Evolutionary conservation across 495 filamentous ascomycete species (phyloP), one percentile per base, ranked within the genome.

Genomic region (Astrocystis sublimbata): DNA sequence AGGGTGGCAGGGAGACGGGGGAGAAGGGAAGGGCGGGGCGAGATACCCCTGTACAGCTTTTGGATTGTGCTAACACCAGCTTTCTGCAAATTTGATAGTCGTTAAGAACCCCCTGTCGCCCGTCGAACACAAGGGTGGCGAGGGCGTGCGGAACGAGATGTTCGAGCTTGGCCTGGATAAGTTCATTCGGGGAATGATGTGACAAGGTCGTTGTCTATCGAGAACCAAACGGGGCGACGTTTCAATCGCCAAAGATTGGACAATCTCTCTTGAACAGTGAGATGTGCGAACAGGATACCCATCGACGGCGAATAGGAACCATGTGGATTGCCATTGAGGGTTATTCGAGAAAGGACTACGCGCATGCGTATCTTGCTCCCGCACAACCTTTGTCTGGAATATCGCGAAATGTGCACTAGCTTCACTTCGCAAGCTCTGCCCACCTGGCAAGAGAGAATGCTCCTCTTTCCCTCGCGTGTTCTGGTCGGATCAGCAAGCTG

Each of bases 51-150:
- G 45, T 8, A n/a, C n/a, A 15, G 24, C 6, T 19, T 47, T 28
- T 26, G 12, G n/a, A n/a, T n/a, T n/a, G n/a, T n/a, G 13, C 56
- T 73, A 60, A 68, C 28, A 7, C 3, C 13, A 7, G 12, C 6
- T 30, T 30, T 10, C 0, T n/a, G n/a, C n/a, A n/a, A n/a, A n/a
- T n/a, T 35, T 4, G 4, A 31, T 66, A 93, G 93, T 98, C 33
- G 92, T 96, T 62, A 97, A 97, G 69, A 97, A 97, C 62, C 93
- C 93, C 1, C 80, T 98, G 17, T 90, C 92, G 19, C 93, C 93
- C 15, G 83, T 88, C 26, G 93, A 98, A 74, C 93, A 97, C 76
- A 88, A 89, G 35, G 88, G 89, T 38, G 93, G 93, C 36, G 82
- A 89, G 33, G 93, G 93, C 12, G 93, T 98, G 40, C 90, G 87